Evolutionary conservation across 192 early-diverging fungal species (phyloP), one percentile per base, ranked within the genome.

Genomic region (Umbelopsis ramanniana): DNA sequence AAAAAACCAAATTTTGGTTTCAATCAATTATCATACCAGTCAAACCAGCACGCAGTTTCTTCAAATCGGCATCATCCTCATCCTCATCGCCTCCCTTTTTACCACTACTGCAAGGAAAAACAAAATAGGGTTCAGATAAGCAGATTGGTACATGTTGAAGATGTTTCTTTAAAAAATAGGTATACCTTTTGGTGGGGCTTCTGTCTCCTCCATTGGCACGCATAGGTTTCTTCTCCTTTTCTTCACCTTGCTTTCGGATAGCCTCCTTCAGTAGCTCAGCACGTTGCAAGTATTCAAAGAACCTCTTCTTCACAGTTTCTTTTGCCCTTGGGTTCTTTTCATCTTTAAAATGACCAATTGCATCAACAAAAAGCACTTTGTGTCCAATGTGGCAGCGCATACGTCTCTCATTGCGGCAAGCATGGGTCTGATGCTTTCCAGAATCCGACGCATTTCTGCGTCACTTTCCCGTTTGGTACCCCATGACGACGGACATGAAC

Each of bases 261-360:
- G 91, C 92, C 35, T 94, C 94, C 78, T 97, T 98, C 70, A 99
- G 87, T 79, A 91, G 90, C 77, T 99, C 96, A 10, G 97, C 96
- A 14, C 97, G 89, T 22, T 92, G 92, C 66, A 97, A 85, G 78
- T 98, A 98, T 73, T 97, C 96, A 2, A 90, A 89, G n/a, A 96
- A 90, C 79, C 92, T 93, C 74, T 93, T 93, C 55, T 93, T 88
- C 60, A 99, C 92, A 19, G 88, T 82, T 71, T 94, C 91, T 70
- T 95, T 94, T 54, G 84, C 80, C 70, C 88, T 85, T 60, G 97
- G 96, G 75, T 97, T 96, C 83, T 98, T 98, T 79, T 99, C 96
- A 77, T 99, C 93, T 94, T 76, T 48, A 46, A 10, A 35, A 70
- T 15, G 11, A 43, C 1, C 40, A 43, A 43, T 43, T 43, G 40